Percentiles rank a stretch among this genome's conserved stretches.
Evolutionary conservation across 2,329 filamentous ascomycete genomes (phyloP).

Genomic region (Colletotrichum liaoningense): DNA sequence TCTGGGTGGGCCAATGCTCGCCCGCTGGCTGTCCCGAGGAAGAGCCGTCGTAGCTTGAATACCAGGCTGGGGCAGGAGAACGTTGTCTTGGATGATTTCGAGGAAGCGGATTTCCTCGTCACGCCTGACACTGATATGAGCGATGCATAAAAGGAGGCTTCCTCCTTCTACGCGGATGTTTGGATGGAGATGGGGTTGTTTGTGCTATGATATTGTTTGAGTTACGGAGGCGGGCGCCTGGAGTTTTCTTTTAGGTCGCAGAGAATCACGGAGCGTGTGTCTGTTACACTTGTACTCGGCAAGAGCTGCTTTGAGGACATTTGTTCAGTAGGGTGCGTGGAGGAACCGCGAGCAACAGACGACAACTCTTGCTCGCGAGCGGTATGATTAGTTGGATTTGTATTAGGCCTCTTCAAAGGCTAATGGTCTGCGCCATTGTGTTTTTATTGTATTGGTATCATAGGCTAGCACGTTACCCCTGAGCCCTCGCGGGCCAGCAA

Average conservation of each 20-base stretch:
- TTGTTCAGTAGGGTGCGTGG: slow-evolving; percentile 4
- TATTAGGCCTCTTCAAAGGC: neutral
- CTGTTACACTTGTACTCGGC: slow-evolving; percentile 35
- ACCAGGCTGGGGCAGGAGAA: slow-evolving; percentile 58
- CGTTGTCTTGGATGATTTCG: slow-evolving; percentile 67
- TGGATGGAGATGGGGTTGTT: neutral
- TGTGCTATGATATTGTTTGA: slow-evolving; percentile 6
- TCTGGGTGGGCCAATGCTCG: slow-evolving; percentile 53
- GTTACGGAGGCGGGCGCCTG: slow-evolving; percentile 2
- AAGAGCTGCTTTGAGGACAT: slow-evolving; percentile 38
- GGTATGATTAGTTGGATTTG: neutral
- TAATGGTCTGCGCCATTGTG: neutral
- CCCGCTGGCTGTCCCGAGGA: slow-evolving; percentile 60
- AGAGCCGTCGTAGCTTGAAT: slow-evolving; percentile 35
- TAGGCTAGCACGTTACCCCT: slow-evolving; percentile 15
- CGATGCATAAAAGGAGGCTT: slow-evolving; percentile 39
- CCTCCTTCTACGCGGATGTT: neutral
- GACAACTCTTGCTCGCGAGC: neutral
- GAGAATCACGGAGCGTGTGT: neutral
- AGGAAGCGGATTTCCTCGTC: slow-evolving; percentile 75
- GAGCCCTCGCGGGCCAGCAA: neutral
- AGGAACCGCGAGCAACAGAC: neutral
- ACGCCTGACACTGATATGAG: slow-evolving; percentile 56
- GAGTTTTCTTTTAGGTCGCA: neutral
- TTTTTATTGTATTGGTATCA: slow-evolving; percentile 22